Conservation (phyloP, 306 rosid genomes). For the Bauhinia variegata region DNA sequence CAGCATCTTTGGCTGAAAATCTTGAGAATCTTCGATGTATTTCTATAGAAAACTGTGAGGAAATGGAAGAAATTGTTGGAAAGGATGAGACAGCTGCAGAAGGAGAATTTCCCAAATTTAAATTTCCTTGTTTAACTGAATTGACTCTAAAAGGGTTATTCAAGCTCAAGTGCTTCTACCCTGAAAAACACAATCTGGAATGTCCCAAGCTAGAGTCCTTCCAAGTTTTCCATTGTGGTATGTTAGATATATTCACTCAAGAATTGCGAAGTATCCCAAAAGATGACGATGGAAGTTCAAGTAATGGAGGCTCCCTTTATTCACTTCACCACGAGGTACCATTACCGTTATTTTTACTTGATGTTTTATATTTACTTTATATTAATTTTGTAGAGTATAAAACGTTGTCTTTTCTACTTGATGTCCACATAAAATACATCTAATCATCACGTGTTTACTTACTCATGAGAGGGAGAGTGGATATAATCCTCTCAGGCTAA, state of each 20-base stretch:
- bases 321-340: too few species aligned
- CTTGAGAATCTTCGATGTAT: neutral
- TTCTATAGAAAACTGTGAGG: neutral
- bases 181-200: neutral
- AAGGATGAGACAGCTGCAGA: neutral
- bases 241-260: too few species aligned
- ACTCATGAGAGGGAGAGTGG: too few species aligned
- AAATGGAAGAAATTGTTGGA: neutral
- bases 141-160: neutral
- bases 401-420: too few species aligned
- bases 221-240: neutral
- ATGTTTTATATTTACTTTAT: too few species aligned
- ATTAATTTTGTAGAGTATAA: too few species aligned
- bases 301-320: neutral
- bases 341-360: too few species aligned
- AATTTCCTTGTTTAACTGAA: neutral
- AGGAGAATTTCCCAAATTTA: neutral
- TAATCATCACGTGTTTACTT: too few species aligned
- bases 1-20: neutral
- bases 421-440: too few species aligned
- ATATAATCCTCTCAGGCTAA: too few species aligned
- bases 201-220: neutral
- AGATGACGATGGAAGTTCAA: too few species aligned
- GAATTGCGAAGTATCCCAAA: too few species aligned
- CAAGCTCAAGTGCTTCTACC: constrained; percentile 1